These are phyloP conservation scores for Alnus rubra DNA, from an alignment of 306 rosid genomes.

Conservation along the genomic window DNA sequence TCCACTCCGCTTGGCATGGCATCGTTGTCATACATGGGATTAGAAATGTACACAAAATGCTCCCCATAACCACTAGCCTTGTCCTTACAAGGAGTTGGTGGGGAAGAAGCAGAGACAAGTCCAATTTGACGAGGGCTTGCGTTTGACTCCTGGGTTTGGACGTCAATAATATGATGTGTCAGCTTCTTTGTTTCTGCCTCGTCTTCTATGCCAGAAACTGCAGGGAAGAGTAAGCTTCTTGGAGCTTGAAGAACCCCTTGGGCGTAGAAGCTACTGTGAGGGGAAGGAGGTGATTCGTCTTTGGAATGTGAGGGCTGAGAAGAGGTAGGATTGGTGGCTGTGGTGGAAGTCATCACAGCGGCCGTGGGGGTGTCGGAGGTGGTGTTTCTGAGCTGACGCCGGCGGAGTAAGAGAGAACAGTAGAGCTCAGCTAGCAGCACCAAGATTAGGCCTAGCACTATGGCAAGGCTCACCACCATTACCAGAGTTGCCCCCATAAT, in stretches of 20 bases:
- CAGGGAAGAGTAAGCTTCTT: conserved; percentile 66
- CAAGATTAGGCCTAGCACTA: conserved; percentile 73
- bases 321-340: conserved; percentile 19
- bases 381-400: conserved; percentile 58
- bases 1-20: conserved; percentile 31
- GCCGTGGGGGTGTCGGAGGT: conserved; percentile 17
- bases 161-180: conserved; percentile 49
- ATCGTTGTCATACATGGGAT: conserved; percentile 75
- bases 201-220: conserved; percentile 42
- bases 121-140: conserved; percentile 35
- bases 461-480: conserved; percentile 77
- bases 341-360: conserved; percentile 13
- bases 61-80: conserved; percentile 15
- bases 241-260: conserved; percentile 87
- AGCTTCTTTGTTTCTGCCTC: conserved; percentile 38
- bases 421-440: conserved; percentile 88
- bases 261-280: conserved; percentile 46
- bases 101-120: conserved; percentile 32
- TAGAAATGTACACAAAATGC: conserved; percentile 81
- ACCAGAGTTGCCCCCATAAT: conserved; percentile 86
- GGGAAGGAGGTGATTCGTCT: conserved; percentile 32
- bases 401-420: conserved; percentile 83
- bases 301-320: conserved; percentile 27
- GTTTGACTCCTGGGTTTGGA: conserved; percentile 41
- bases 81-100: conserved; percentile 39